Evolutionary conservation across 2,329 filamentous ascomycete genomes (phyloP), one percentile per base, ranked within the genome.

Genomic region (Sporothrix pseudoabietina): DNA sequence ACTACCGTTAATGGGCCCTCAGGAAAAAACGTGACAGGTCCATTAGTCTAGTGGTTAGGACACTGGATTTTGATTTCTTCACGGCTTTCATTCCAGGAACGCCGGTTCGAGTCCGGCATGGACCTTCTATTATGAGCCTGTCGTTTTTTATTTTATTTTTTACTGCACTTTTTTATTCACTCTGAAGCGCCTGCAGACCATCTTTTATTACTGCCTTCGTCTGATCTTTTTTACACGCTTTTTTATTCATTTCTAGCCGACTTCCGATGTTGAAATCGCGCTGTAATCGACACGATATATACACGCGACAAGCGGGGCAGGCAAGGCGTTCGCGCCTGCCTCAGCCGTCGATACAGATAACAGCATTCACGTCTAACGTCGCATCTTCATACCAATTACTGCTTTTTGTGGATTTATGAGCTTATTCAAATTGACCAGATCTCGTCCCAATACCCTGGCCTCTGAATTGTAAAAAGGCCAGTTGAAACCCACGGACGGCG

Each of bases 21-120:
- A 10, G 22, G n/a, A 32, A 65, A 49, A 52, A 52, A 69, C 47
- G 65, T 69, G 65, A 39, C 47, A 52, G 65, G 47, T 69, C 65
- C 65, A 69, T 69, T 69, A 68, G 63, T 68, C 63, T 69, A 69
- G 65, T 52, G 65, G 65, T 69, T 68, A 68, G 63, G 63, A 68
- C 63, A 68, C 63, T 68, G 63, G 65, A 69, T 54, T 69, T 69
- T 52, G 47, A 69, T 54, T 35, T 39, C 65, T 69, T 7, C 19
- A 49, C 35, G n/a, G 61, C 44, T 65, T 44, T 69, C 65, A 35
- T 54, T 69, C 66, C 66, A 69, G 66, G 66, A 69, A 54, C 44
- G 47, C 47, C 66, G 47, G 66, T 69, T 69, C 66, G 66, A 69
- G 47, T 69, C 66, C 66, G 65, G 66, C 66, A 69, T 69, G 66